These are phyloP conservation scores for Geotrichum klebahnii DNA, from an alignment of 1,139 yeast species.

Conservation along the genomic window DNA sequence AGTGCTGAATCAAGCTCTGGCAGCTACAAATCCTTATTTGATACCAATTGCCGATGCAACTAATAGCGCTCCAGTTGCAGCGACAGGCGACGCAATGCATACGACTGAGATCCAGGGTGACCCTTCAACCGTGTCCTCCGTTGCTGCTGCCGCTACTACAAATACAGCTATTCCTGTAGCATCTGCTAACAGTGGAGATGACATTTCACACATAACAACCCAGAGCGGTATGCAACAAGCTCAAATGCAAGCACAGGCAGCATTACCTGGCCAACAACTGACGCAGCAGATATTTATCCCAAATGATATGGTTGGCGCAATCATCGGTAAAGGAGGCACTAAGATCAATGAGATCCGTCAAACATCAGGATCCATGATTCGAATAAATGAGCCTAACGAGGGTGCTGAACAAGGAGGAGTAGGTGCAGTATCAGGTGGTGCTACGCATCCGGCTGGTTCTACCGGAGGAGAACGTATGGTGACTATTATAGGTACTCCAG, in stretches of 20 bases:
- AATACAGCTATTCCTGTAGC: conserved; percentile 5
- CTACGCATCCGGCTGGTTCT: conserved; percentile 27
- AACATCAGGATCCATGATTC: conserved; percentile 65
- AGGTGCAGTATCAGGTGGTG: conserved; percentile 1
- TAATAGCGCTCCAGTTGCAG: conserved; percentile 3
- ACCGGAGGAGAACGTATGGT: conserved; percentile 53
- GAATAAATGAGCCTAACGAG: conserved; percentile 28
- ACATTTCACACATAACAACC: conserved; percentile 11
- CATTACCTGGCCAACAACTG: conserved; percentile 30
- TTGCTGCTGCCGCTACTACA: conserved; percentile 14
- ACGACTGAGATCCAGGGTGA: background rate
- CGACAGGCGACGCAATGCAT: conserved; percentile 2
- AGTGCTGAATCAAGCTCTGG: conserved; percentile 26
- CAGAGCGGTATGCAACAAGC: conserved; percentile 27
- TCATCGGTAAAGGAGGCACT: conserved; percentile 76
- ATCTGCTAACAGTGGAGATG: conserved; percentile 11
- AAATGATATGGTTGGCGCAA: conserved; percentile 74
- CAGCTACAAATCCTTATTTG: conserved; percentile 26
- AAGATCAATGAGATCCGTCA: conserved; percentile 77
- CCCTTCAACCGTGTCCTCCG: conserved; percentile 7
- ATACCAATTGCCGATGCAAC: conserved; percentile 21
- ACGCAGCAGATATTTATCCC: conserved; percentile 53
- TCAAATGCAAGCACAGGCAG: conserved; percentile 27
- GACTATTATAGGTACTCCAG: conserved; percentile 64
- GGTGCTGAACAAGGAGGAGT: conserved; percentile 12